Conservation (phyloP, 140 eudicot species). For the Flaveria floridana region DNA sequence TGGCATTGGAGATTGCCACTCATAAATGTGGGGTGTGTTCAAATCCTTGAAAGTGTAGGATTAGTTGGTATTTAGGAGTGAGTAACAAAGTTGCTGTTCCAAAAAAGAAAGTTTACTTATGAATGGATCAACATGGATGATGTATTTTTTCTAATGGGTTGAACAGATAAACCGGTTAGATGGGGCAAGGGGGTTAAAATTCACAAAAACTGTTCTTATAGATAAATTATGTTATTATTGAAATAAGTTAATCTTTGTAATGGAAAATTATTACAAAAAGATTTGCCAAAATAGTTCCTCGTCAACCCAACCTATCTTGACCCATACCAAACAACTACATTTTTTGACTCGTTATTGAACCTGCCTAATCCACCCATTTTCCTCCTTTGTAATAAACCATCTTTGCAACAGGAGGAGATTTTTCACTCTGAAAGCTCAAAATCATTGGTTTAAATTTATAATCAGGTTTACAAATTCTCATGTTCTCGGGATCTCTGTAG, state of each 20-base stretch:
- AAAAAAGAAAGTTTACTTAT: too few relatives aligned
- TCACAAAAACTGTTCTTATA: background rate
- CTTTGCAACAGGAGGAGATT: background rate
- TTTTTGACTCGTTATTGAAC: background rate
- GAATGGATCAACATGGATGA: background rate
- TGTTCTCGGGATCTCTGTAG: constrained; percentile 37
- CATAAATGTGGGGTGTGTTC: too few relatives aligned
- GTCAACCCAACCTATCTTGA: background rate
- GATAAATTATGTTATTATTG: background rate
- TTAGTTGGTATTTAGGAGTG: too few relatives aligned
- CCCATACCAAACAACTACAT: background rate
- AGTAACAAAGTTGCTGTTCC: too few relatives aligned
- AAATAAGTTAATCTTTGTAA: background rate
- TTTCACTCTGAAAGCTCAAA: background rate
- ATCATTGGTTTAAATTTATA: background rate
- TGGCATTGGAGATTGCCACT: too few relatives aligned
- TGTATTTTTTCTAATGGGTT: background rate
- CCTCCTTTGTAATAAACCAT: background rate
- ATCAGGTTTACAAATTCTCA: background rate
- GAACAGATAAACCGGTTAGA: background rate
- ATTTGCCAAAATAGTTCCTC: background rate
- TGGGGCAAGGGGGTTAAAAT: constrained; percentile 6
- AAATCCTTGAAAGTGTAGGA: too few relatives aligned
- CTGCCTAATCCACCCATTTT: background rate
- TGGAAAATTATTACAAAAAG: background rate